phyloP scores from a whole-genome alignment of 2,329 filamentous ascomycete genomes.

The Geosmithia morbida region DNA sequence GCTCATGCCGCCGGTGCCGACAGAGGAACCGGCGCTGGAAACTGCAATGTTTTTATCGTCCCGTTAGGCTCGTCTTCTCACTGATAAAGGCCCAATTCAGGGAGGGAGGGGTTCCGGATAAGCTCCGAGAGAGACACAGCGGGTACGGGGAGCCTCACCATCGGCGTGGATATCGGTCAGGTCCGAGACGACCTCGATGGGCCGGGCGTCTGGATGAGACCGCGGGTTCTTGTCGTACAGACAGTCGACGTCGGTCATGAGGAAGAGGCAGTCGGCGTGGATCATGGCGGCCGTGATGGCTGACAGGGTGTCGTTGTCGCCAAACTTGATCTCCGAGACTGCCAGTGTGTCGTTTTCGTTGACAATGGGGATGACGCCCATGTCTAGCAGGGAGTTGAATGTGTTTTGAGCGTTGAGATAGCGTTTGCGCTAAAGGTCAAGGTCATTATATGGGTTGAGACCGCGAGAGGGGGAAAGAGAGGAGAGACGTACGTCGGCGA shows the following conservation, averaged over 20 bases:
- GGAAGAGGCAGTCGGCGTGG: slow-evolving; percentile 86
- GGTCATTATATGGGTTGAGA: background rate
- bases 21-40: slow-evolving; percentile 71
- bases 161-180: slow-evolving; percentile 73
- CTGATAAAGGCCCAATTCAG: background rate
- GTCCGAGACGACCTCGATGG: slow-evolving; percentile 87
- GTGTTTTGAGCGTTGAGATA: slow-evolving; percentile 97
- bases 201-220: slow-evolving; percentile 66
- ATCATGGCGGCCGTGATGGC: slow-evolving; percentile 97
- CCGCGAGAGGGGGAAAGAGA: background rate
- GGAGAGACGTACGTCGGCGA: slow-evolving; percentile 58
- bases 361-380: slow-evolving; percentile 95
- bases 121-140: background rate
- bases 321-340: slow-evolving; percentile 98
- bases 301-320: slow-evolving; percentile 94
- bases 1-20: slow-evolving; percentile 93
- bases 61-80: no score
- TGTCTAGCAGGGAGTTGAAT: slow-evolving; percentile 74
- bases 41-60: slow-evolving; percentile 30
- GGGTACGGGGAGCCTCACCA: slow-evolving; percentile 26
- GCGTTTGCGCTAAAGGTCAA: slow-evolving; percentile 52
- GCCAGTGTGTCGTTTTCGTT: slow-evolving; percentile 97
- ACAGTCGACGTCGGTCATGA: slow-evolving; percentile 98
- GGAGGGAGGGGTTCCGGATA: background rate
- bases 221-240: slow-evolving; percentile 94